Conservation (phyloP, 1,284 basidiomycete species). For the Erythrobasidium hasegawianum region DNA sequence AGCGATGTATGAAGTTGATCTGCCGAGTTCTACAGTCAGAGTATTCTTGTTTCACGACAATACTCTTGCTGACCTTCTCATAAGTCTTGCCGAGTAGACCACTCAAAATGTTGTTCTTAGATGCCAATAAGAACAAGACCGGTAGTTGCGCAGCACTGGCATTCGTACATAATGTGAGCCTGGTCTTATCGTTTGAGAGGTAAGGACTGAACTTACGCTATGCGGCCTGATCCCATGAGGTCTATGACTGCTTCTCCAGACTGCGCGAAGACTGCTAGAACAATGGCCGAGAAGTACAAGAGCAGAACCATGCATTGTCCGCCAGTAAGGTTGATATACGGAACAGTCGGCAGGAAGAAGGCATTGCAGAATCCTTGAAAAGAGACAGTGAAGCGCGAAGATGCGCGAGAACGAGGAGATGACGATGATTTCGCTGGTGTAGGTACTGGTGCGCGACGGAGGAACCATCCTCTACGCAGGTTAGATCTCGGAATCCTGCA, state of each 20-base stretch:
- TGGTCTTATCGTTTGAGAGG: background rate
- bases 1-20: slow-evolving; percentile 53
- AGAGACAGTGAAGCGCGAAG: background rate
- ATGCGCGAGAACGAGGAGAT: background rate
- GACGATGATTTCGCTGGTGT: slow-evolving; percentile 2
- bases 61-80: slow-evolving; percentile 45
- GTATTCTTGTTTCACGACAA: background rate
- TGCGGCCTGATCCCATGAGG: slow-evolving; percentile 27
- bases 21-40: slow-evolving; percentile 3
- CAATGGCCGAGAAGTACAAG: slow-evolving; percentile 19
- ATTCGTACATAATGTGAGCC: background rate
- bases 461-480: slow-evolving; percentile 18
- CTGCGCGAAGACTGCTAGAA: slow-evolving; percentile 26
- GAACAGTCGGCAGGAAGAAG: slow-evolving; percentile 31
- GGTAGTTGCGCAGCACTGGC: slow-evolving; percentile 45
- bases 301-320: slow-evolving; percentile 35
- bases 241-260: slow-evolving; percentile 12
- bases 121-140: slow-evolving; percentile 49
- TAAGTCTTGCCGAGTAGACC: slow-evolving; percentile 51
- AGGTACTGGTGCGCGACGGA: background rate
- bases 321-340: slow-evolving; percentile 30
- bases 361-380: slow-evolving; percentile 31
- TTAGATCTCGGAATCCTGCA: slow-evolving; percentile 9
- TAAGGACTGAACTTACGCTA: slow-evolving; percentile 21
- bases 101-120: slow-evolving; percentile 51